Evolutionary conservation across 371 early-diverging fungal species (phyloP).

Genomic region (Syncephalastrum racemosum): DNA sequence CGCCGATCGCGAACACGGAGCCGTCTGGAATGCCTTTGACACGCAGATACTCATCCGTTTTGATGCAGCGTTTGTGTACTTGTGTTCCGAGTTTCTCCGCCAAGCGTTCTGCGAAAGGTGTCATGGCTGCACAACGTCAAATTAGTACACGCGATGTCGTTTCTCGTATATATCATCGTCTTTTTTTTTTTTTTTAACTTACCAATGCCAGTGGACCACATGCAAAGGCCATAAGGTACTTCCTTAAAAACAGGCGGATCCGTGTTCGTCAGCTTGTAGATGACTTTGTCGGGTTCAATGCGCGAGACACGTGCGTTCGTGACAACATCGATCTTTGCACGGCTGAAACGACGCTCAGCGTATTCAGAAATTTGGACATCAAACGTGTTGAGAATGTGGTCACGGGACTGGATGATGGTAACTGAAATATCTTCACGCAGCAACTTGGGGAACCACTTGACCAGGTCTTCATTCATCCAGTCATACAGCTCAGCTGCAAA

Average conservation of each 20-base stretch:
- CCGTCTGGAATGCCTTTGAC: slow-evolving; percentile 63
- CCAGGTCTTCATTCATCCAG: slow-evolving; percentile 80
- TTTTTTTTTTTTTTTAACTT: slow-evolving; percentile 6
- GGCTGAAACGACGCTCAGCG: slow-evolving; percentile 72
- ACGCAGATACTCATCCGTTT: slow-evolving; percentile 72
- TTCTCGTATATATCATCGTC: no score
- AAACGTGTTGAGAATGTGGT: slow-evolving; percentile 82
- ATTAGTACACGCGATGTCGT: background rate
- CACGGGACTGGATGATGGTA: slow-evolving; percentile 70
- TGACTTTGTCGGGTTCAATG: slow-evolving; percentile 47
- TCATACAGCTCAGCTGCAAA: slow-evolving; percentile 74
- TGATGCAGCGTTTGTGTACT: slow-evolving; percentile 62
- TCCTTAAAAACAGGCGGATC: slow-evolving; percentile 22
- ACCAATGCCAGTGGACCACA: slow-evolving; percentile 89
- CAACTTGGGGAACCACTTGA: slow-evolving; percentile 63
- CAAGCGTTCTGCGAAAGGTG: slow-evolving; percentile 60
- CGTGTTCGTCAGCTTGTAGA: slow-evolving; percentile 21
- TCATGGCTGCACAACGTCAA: slow-evolving; percentile 47
- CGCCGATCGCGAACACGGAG: slow-evolving; percentile 83
- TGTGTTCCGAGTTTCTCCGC: slow-evolving; percentile 54
- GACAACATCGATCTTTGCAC: slow-evolving; percentile 71
- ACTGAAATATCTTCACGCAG: slow-evolving; percentile 68
- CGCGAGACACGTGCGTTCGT: slow-evolving; percentile 71
- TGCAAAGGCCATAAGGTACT: slow-evolving; percentile 70
- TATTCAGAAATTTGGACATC: slow-evolving; percentile 67